phyloP scores from a whole-genome alignment of 108 stramenopile genomes.

The Cyclotella choctawhatcheeana region DNA sequence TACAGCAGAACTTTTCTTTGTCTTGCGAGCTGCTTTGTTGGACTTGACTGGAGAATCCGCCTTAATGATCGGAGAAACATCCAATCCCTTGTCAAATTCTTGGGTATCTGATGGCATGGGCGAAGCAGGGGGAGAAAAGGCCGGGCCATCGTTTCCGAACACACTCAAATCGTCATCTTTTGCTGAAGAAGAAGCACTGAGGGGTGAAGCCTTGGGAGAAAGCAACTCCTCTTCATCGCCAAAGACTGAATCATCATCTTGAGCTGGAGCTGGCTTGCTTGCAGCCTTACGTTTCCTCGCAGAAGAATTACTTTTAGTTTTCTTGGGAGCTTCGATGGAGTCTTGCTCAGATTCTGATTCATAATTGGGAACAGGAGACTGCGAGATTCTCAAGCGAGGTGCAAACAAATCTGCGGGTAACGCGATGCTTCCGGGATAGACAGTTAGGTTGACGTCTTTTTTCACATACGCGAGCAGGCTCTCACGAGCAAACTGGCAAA shows the following conservation, averaged over 20 bases:
- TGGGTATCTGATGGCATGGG: background rate
- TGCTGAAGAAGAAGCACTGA: background rate
- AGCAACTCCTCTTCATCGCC: background rate
- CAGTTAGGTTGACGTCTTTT: conserved; percentile 80
- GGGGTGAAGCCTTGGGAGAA: background rate
- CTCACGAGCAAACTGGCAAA: conserved; percentile 73
- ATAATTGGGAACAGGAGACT: conserved; percentile 4
- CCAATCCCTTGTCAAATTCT: conserved; percentile 28
- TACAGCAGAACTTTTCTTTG: conserved; percentile 12
- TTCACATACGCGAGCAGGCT: conserved; percentile 84
- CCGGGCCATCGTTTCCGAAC: background rate
- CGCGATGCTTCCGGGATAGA: conserved; percentile 74
- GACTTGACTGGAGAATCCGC: conserved; percentile 28
- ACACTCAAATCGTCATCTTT: conserved; percentile 7
- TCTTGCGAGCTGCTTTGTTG: conserved; percentile 17
- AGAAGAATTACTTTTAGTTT: background rate
- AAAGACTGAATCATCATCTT: background rate
- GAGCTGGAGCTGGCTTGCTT: background rate
- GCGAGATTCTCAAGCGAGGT: conserved; percentile 6
- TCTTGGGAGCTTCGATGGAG: background rate
- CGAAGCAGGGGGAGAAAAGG: conserved; percentile 23
- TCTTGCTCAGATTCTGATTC: background rate
- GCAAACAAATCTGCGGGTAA: conserved; percentile 63
- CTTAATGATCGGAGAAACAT: conserved; percentile 39
- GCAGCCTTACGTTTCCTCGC: background rate